Evolutionary conservation across 352 stramenopile species (phyloP).

Genomic region (Pythium myriotylum): DNA sequence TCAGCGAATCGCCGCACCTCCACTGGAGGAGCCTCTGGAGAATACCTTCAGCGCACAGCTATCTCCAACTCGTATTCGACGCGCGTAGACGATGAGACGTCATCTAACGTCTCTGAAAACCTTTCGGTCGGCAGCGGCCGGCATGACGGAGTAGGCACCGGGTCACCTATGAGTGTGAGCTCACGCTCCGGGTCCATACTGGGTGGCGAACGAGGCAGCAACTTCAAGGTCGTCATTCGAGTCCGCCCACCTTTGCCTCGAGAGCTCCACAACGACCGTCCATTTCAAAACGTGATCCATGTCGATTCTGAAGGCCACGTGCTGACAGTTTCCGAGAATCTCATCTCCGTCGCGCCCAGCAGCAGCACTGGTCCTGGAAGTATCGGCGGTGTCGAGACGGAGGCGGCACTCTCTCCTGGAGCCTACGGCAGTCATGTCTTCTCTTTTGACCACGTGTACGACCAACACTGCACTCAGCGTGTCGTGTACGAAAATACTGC

Average conservation of each 20-base stretch:
- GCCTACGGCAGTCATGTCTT: conserved; percentile 90
- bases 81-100: conserved; percentile 58
- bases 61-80: conserved; percentile 66
- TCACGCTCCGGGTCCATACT: conserved; percentile 26
- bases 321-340: conserved; percentile 90
- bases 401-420: conserved; percentile 24
- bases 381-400: conserved; percentile 10
- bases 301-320: conserved; percentile 86
- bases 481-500: conserved; percentile 94
- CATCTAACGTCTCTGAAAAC: conserved; percentile 60
- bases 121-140: conserved; percentile 31
- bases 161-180: conserved; percentile 42
- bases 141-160: conserved; percentile 20
- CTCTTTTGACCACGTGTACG: conserved; percentile 95
- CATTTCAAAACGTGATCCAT: conserved; percentile 91
- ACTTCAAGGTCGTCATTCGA: conserved; percentile 94
- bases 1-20: conserved; percentile 13
- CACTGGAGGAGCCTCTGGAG: conserved; percentile 4
- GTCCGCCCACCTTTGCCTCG: conserved; percentile 86
- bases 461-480: conserved; percentile 88
- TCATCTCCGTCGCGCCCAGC: conserved; percentile 39
- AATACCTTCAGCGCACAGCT: conserved; percentile 59
- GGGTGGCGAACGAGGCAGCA: conserved; percentile 49
- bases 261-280: conserved; percentile 86
- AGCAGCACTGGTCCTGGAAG: conserved; percentile 12